Evolutionary conservation across 2,329 filamentous ascomycete species (phyloP).

Genomic region (Talaromyces sp.): DNA sequence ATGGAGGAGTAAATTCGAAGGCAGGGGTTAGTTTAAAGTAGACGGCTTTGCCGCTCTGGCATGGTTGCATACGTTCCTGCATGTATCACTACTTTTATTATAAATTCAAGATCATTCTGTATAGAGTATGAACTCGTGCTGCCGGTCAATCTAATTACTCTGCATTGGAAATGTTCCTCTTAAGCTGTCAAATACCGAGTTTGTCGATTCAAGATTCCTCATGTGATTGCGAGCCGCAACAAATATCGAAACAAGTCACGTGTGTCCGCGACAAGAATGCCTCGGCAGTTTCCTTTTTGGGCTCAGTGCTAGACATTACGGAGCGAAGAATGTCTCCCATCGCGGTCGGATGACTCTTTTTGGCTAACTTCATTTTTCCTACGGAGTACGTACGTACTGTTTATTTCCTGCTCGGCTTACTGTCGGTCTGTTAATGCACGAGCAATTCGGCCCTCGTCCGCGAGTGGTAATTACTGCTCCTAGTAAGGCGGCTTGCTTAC

Average conservation of each 20-base stretch:
- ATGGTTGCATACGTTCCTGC: constrained; percentile 13
- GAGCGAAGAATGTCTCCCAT: neutral
- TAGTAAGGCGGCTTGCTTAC: neutral
- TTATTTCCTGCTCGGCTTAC: neutral
- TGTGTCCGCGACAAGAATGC: neutral
- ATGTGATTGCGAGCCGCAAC: neutral
- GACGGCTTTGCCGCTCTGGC: neutral
- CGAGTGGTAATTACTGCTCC: constrained; percentile 2
- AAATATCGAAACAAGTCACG: neutral
- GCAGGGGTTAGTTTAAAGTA: neutral
- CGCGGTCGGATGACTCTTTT: neutral
- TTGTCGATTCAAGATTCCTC: neutral
- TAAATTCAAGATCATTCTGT: neutral
- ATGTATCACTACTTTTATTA: constrained; percentile 18
- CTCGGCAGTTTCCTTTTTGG: neutral
- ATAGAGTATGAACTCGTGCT: neutral
- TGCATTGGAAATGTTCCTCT: neutral
- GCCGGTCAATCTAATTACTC: neutral
- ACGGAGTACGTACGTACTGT: neutral
- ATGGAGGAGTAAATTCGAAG: constrained; percentile 29
- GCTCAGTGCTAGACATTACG: neutral
- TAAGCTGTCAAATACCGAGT: neutral
- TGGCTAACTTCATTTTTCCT: neutral
- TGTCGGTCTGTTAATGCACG: neutral
- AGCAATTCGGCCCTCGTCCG: neutral